Percentiles rank a stretch among this genome's conserved stretches.
phyloP scores from a whole-genome alignment of 495 filamentous ascomycete genomes.

The Cladorrhinum samala region DNA sequence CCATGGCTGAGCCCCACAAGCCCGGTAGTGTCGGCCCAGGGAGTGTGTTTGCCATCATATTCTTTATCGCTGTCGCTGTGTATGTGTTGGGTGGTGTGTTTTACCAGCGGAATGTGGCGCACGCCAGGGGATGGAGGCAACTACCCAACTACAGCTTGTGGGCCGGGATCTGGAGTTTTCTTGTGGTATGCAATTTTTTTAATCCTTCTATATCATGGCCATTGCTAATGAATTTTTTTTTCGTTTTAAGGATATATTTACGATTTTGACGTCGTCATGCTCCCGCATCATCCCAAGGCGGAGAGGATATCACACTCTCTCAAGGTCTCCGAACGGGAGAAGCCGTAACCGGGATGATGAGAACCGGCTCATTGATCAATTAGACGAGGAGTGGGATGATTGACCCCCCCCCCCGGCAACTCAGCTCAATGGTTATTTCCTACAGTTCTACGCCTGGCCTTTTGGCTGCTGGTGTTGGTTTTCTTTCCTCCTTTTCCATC shows the following conservation, averaged over 20 bases:
- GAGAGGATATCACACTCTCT: constrained; percentile 58
- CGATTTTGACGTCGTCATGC: constrained; percentile 73
- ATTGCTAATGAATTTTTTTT: constrained; percentile 6
- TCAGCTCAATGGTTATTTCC: background rate
- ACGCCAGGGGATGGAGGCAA: constrained; percentile 92
- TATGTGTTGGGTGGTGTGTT: constrained; percentile 91
- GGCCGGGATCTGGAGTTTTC: constrained; percentile 77
- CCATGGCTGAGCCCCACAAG: constrained; percentile 52
- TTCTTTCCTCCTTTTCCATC: too few relatives aligned
- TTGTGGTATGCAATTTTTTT: constrained; percentile 66
- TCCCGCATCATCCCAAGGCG: constrained; percentile 57
- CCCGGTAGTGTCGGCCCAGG: constrained; percentile 68
- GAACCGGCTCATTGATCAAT: constrained; percentile 89
- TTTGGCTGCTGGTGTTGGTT: background rate
- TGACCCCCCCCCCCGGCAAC: constrained; percentile 21
- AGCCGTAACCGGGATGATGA: constrained; percentile 66
- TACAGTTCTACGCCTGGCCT: background rate
- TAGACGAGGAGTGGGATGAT: constrained; percentile 86
- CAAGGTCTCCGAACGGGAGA: constrained; percentile 39
- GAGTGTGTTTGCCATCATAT: constrained; percentile 91
- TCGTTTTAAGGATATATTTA: constrained; percentile 62
- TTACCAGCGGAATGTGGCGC: constrained; percentile 91
- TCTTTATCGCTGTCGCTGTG: constrained; percentile 72
- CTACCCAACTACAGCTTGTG: constrained; percentile 91
- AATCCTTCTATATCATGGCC: background rate